A percentile compares a stretch with the other conserved stretches of the same genome.
phyloP scores from a whole-genome alignment of 768 basidiomycete genomes.

The Clitopilus passeckerianus region DNA sequence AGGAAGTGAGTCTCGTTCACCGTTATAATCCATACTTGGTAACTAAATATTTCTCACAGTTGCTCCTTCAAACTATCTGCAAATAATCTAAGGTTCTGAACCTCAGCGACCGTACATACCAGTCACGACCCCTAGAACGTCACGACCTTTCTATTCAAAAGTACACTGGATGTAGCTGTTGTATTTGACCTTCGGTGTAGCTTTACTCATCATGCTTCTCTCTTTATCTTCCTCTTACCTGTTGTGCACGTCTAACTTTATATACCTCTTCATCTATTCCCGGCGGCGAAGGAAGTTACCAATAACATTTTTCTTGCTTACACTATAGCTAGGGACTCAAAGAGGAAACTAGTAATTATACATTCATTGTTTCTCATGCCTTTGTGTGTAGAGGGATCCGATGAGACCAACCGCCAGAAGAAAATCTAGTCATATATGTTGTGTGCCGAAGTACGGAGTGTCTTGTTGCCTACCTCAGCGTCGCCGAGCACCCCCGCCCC shows the following conservation, averaged over 20 bases:
- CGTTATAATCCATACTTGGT: not conserved
- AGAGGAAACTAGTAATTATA: not conserved
- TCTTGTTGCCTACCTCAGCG: slow-evolving; percentile 1
- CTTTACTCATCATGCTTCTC: not conserved
- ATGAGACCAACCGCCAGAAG: not conserved
- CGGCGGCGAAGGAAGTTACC: not conserved
- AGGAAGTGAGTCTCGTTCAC: slow-evolving; percentile 60
- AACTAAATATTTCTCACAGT: slow-evolving; percentile 36
- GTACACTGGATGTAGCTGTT: slow-evolving; percentile 8
- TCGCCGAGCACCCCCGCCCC: slow-evolving; percentile 52
- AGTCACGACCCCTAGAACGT: not conserved
- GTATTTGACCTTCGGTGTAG: slow-evolving; percentile 1
- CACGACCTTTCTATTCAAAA: slow-evolving; percentile 2
- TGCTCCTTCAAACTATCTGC: slow-evolving; percentile 83
- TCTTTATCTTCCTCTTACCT: slow-evolving; percentile 1
- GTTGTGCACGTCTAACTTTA: slow-evolving; percentile 9
- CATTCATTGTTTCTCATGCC: not conserved
- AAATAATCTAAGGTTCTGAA: slow-evolving; percentile 51
- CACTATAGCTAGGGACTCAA: slow-evolving; percentile 4
- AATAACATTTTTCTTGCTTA: not conserved
- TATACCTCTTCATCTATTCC: slow-evolving; percentile 13
- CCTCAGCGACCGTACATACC: not conserved
- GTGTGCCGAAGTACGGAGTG: not conserved
- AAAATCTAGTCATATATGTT: not conserved
- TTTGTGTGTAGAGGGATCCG: not conserved